A percentile compares a stretch with the other conserved stretches of the same genome.
Evolutionary conservation across 1,284 basidiomycete species (phyloP).

Genomic region (Ustilago hordei): DNA sequence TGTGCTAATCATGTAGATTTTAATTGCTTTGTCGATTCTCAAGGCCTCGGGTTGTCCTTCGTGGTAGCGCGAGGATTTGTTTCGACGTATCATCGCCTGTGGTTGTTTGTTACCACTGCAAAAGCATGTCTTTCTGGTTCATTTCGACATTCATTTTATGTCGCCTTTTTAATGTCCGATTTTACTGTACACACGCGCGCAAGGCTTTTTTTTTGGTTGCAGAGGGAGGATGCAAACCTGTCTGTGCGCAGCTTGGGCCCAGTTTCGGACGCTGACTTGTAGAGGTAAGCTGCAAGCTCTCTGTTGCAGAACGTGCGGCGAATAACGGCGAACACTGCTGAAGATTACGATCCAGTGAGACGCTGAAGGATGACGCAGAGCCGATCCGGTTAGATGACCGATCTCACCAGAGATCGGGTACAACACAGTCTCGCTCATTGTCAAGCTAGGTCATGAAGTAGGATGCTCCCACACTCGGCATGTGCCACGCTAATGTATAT

Average conservation of each 20-base stretch:
- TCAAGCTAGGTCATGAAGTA: no score
- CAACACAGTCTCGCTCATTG: no score
- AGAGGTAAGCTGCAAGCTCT: neutral
- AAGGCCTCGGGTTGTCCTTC: neutral
- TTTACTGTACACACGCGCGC: no score
- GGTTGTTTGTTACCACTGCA: neutral
- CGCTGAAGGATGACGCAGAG: no score
- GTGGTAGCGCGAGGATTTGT: neutral
- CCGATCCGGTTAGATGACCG: no score
- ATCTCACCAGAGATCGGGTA: no score
- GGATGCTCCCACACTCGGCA: no score
- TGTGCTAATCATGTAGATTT: constrained; percentile 21
- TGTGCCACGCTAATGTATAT: no score
- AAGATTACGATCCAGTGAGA: no score
- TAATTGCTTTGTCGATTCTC: constrained; percentile 2
- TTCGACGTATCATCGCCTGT: neutral
- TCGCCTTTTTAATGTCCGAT: neutral
- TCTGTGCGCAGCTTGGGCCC: constrained; percentile 1
- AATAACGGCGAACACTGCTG: no score
- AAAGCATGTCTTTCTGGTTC: no score
- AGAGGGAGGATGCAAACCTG: neutral
- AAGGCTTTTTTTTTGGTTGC: neutral
- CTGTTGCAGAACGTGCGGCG: neutral
- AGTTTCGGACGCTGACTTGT: neutral
- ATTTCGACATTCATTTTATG: neutral